phyloP scores from a whole-genome alignment of 495 filamentous ascomycete genomes.

The Trichoderma orchidacearum region DNA sequence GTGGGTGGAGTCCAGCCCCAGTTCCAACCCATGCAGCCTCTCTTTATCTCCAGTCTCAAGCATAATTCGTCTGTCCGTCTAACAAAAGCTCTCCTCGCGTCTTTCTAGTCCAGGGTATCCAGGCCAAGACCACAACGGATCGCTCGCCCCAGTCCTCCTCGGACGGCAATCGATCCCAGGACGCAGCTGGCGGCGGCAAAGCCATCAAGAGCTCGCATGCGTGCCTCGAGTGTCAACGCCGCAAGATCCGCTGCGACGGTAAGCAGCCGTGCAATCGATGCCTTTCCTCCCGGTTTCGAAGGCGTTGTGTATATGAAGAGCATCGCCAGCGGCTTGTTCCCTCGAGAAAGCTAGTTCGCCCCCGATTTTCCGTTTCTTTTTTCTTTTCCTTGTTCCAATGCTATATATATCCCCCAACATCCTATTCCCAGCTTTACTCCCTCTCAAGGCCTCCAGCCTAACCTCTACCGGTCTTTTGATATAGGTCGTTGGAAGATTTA shows the following conservation, averaged over 20 bases:
- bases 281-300: constrained; percentile 40
- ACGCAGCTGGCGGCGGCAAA: constrained; percentile 14
- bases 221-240: constrained; percentile 44
- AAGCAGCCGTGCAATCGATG: constrained; percentile 46
- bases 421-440: no score
- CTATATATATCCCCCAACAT: no score
- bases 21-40: not conserved
- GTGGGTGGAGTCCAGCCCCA: constrained; percentile 11
- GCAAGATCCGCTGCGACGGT: constrained; percentile 46
- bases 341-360: constrained; percentile 30
- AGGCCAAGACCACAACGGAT: constrained; percentile 13
- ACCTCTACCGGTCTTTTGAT: no score
- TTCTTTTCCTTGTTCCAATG: not conserved
- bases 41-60: not conserved
- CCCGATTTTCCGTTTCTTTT: not conserved
- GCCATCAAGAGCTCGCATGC: constrained; percentile 44
- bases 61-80: no score
- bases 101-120: constrained; percentile 25
- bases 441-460: no score
- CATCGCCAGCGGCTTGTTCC: constrained; percentile 44
- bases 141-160: not conserved
- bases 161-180: not conserved
- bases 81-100: no score
- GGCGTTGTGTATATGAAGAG: constrained; percentile 46
- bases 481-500: constrained; percentile 37